Base-by-base conservation (phyloP, 257 asterid species). In the Ocimum tenuiflorum region DNA sequence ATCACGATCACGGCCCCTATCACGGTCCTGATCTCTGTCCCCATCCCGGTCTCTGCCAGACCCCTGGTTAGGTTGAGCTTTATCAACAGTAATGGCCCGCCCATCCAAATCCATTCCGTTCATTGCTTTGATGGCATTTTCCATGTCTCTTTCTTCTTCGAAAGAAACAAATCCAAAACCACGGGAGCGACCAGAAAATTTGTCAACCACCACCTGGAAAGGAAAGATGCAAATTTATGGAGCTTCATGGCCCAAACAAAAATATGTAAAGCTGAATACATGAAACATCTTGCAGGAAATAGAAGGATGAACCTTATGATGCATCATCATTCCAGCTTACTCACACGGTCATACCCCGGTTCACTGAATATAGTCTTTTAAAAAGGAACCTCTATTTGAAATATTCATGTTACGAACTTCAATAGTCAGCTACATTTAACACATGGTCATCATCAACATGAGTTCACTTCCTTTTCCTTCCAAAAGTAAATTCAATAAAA, bases 121-220 rank as follows among this genome's bases (percentile, higher is more conserved):
- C 96, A 91, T 91, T 55, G 86, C 83, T n/a, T 89, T 85, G 66
- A 89, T 91, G 53, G 98, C 98, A 58, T 87, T 95, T 71, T 87
- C 98, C 96, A 89, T 77, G 18, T 87, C 92, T 59, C 64, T 79
- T 86, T 87, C 87, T 8, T 85, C 96, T 78, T 91, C 96, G 58
- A 89, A 91, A n/a, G 96, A 73, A 15, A 91, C 96, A 52, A 91
- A 91, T 0, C 95, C 98, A 75, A 91, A 91, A 67, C 98, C 96
- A 71, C 92, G 95, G 20, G 96, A 91, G 18, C 96, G 91, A 9
- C 96, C 96, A 60, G 95, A 77, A 53, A 73, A 59, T 78, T 81
- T 91, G 80, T 91, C 96, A 42, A 81, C 3, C 7, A 87, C 96
- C 60, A 91, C 96, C 98, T 89, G 79, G 57, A 10, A 56, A 65